These are phyloP conservation scores for Aspergillus neoniger DNA, from an alignment of 2,329 filamentous ascomycete genomes.

Conservation along the genomic window DNA sequence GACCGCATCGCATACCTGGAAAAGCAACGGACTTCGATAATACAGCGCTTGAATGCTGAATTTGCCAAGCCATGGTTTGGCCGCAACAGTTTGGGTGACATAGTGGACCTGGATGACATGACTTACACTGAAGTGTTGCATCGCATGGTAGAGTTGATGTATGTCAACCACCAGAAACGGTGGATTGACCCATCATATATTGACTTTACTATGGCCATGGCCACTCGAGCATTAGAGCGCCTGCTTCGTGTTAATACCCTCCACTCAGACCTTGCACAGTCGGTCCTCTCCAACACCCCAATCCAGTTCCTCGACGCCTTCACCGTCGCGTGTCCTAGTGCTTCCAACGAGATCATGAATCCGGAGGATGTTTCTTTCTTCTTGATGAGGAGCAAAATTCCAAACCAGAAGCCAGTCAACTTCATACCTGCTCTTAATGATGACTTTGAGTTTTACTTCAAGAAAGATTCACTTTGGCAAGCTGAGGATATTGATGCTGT, in stretches of 20 bases:
- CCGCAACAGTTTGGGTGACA: slow-evolving; percentile 71
- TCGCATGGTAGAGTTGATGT: slow-evolving; percentile 82
- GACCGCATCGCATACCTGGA: slow-evolving; percentile 71
- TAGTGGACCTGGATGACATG: slow-evolving; percentile 88
- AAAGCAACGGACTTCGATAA: slow-evolving; percentile 81
- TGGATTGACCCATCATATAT: slow-evolving; percentile 85
- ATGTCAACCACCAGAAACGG: slow-evolving; percentile 78
- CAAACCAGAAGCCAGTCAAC: slow-evolving; percentile 87
- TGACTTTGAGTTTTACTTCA: slow-evolving; percentile 98
- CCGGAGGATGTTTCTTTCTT: slow-evolving; percentile 97
- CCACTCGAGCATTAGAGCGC: slow-evolving; percentile 88
- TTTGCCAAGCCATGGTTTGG: slow-evolving; percentile 97
- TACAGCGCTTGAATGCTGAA: slow-evolving; percentile 87
- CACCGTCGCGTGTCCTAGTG: slow-evolving; percentile 66
- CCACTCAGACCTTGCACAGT: slow-evolving; percentile 63
- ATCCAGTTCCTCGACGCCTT: slow-evolving; percentile 13
- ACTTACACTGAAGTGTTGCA: slow-evolving; percentile 82
- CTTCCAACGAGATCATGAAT: slow-evolving; percentile 84
- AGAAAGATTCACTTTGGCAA: slow-evolving; percentile 98
- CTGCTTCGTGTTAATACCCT: slow-evolving; percentile 56
- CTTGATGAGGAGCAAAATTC: slow-evolving; percentile 80
- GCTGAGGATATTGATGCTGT: slow-evolving; percentile 94
- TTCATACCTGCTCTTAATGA: slow-evolving; percentile 90
- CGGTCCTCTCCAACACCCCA: slow-evolving; percentile 7
- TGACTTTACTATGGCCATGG: slow-evolving; percentile 84